These are phyloP conservation scores for Leccinum fibrillosum DNA, from an alignment of 768 basidiomycete genomes.

Conservation along the genomic window DNA sequence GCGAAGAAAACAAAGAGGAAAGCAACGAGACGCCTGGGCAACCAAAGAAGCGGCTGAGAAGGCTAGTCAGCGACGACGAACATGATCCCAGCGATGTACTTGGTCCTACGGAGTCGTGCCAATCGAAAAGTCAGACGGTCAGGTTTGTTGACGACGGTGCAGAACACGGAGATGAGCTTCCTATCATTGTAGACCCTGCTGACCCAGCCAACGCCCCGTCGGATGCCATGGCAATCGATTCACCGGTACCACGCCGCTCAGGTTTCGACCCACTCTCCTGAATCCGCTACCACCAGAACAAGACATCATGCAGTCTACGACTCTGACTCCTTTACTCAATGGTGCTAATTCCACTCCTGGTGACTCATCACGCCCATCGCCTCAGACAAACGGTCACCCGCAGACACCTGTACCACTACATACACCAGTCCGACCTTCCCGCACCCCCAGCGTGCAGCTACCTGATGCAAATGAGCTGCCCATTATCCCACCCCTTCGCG, in stretches of 20 bases:
- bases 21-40: constrained; percentile 36
- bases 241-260: constrained; percentile 27
- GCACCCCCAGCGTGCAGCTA: constrained; percentile 6
- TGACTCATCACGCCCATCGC: constrained; percentile 1
- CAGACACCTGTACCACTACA: constrained; percentile 9
- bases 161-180: constrained; percentile 15
- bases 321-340: constrained; percentile 27
- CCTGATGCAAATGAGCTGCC: constrained; percentile 21
- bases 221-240: constrained; percentile 40
- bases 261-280: constrained; percentile 54
- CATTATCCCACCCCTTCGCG: constrained; percentile 22
- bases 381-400: constrained; percentile 10
- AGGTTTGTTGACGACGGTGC: constrained; percentile 45
- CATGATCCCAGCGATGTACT: constrained; percentile 46
- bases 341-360: constrained; percentile 10
- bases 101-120: constrained; percentile 27
- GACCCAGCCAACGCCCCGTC: neutral
- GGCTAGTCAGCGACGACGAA: constrained; percentile 42
- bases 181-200: constrained; percentile 8
- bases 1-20: constrained; percentile 46
- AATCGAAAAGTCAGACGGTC: constrained; percentile 38
- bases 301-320: constrained; percentile 18
- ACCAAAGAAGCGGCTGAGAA: constrained; percentile 54
- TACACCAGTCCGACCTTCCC: neutral
- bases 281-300: constrained; percentile 46